Conservation (phyloP, 73 alveolate genomes). For the Paramecium primaurelia region DNA sequence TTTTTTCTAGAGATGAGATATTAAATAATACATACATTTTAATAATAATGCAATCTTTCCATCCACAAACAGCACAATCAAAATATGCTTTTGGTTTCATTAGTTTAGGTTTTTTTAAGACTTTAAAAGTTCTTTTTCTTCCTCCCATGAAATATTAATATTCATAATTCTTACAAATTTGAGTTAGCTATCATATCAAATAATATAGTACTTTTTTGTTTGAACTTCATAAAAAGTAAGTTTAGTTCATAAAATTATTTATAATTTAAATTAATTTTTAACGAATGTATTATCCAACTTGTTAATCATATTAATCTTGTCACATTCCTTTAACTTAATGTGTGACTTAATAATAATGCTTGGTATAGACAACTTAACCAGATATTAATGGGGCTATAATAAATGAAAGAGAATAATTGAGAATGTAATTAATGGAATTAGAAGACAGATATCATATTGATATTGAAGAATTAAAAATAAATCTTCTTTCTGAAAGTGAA, state of each 20-base stretch:
- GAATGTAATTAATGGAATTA: conserved; percentile 16
- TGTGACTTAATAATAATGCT: background rate
- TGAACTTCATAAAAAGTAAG: background rate
- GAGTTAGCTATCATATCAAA: background rate
- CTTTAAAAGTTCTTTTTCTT: background rate
- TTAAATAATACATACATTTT: background rate
- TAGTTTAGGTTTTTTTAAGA: background rate
- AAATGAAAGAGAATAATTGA: conserved; percentile 25
- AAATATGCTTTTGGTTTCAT: background rate
- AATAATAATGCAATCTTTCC: background rate
- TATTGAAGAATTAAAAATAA: conserved; percentile 13
- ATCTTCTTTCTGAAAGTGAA: conserved; percentile 37
- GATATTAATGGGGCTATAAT: background rate
- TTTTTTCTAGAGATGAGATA: background rate
- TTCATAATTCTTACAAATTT: background rate
- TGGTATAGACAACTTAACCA: background rate
- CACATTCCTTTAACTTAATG: background rate
- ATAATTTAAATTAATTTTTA: background rate
- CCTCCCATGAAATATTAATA: conserved; percentile 29
- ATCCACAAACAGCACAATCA: conserved; percentile 49
- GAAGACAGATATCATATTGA: conserved; percentile 21
- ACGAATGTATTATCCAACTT: conserved; percentile 25
- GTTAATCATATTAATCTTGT: background rate
- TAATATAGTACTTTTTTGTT: background rate
- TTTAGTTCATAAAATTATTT: background rate